Percentiles rank a stretch among this genome's conserved stretches.
Conservation (phyloP, 805 yeast genomes). For the Yamadazyma laniorum region DNA sequence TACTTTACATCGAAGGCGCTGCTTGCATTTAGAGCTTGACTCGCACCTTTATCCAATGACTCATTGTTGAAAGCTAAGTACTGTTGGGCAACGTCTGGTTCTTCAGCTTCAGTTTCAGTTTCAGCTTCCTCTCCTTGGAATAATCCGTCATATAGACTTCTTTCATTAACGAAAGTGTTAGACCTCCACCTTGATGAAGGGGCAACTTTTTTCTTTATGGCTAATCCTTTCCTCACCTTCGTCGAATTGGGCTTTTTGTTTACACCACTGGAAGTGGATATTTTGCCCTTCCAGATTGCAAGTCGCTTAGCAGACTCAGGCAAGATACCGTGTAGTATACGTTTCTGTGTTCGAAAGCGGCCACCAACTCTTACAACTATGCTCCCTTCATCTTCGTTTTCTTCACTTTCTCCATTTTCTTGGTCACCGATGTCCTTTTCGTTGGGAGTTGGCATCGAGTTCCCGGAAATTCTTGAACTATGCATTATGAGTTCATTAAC, state of each 20-base stretch:
- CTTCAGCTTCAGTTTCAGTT: conserved; percentile 4
- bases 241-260: conserved; percentile 3
- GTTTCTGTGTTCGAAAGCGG: conserved; percentile 24
- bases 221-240: conserved; percentile 37
- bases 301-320: conserved; percentile 42
- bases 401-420: background rate
- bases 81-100: conserved; percentile 4
- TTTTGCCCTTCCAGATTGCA: conserved; percentile 20
- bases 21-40: conserved; percentile 6
- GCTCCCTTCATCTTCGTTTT: conserved; percentile 8
- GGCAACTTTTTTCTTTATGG: conserved; percentile 24
- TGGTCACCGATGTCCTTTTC: background rate
- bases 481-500: background rate
- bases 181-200: background rate
- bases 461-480: background rate
- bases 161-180: conserved; percentile 8
- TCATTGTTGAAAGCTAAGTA: conserved; percentile 3
- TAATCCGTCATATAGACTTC: conserved; percentile 11
- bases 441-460: background rate
- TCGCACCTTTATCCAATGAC: background rate
- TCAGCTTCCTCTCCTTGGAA: background rate
- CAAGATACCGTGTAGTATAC: conserved; percentile 33
- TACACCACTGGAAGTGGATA: conserved; percentile 5
- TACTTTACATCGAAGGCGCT: conserved; percentile 11
- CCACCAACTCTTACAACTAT: conserved; percentile 26